These are phyloP conservation scores for Anthoceros angustus DNA, from an alignment of 225 moss, liverwort and hornwort genomes.

Conservation along the genomic window DNA sequence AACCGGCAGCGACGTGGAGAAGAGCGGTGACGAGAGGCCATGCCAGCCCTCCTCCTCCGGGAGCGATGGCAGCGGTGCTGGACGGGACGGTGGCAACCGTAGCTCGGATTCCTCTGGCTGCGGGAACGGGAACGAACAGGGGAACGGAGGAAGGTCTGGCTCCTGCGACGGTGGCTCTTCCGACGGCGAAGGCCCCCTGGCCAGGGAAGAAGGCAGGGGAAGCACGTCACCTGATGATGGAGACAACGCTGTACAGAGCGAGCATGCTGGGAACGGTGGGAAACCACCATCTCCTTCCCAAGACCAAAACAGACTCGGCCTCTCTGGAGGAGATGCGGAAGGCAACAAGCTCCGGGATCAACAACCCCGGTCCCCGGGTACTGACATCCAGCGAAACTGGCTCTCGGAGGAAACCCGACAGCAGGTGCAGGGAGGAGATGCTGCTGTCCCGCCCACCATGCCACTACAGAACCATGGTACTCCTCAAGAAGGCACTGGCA, in stretches of 20 bases:
- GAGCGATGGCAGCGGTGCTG: slow-evolving; percentile 22
- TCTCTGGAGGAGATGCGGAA: too few species aligned
- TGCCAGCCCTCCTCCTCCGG: slow-evolving; percentile 25
- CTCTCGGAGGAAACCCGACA: too few species aligned
- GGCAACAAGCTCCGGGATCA: too few species aligned
- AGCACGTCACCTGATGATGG: background rate
- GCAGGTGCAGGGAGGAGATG: too few species aligned
- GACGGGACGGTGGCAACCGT: slow-evolving; percentile 19
- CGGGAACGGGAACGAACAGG: slow-evolving; percentile 26
- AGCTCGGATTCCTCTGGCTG: slow-evolving; percentile 53
- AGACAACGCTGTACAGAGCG: background rate
- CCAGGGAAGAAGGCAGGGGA: background rate
- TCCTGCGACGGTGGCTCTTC: slow-evolving; percentile 37
- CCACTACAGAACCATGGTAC: too few species aligned
- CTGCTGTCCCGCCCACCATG: too few species aligned
- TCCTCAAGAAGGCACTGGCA: too few species aligned
- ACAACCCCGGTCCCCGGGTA: too few species aligned
- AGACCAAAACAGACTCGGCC: too few species aligned
- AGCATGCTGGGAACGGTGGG: background rate
- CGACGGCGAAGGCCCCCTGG: slow-evolving; percentile 12
- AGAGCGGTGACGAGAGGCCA: slow-evolving; percentile 14
- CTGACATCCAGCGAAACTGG: too few species aligned
- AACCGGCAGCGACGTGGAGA: slow-evolving; percentile 8
- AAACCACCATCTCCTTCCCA: too few species aligned
- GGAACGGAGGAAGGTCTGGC: slow-evolving; percentile 23